Conservation (phyloP, 2,329 filamentous ascomycete genomes). For the Niveomyces coronatus region DNA sequence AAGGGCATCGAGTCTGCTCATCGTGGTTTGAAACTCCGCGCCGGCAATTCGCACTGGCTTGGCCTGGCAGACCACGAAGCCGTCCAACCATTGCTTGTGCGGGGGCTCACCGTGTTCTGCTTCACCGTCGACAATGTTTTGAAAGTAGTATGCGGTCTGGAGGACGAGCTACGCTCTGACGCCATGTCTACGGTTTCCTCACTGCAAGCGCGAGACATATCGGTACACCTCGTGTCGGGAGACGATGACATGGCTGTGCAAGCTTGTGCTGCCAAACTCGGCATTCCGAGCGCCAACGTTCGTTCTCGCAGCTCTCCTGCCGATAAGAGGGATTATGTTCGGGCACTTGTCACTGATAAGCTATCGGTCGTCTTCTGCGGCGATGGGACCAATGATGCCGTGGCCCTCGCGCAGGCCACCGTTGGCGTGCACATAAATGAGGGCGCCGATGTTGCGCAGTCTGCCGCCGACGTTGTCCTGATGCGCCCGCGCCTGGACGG, state of each 20-base stretch:
- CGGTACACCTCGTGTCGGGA: constrained; percentile 40
- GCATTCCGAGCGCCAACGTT: constrained; percentile 27
- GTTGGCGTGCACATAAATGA: constrained; percentile 60
- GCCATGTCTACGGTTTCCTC: constrained; percentile 23
- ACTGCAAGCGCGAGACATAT: constrained; percentile 28
- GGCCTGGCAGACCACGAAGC: constrained; percentile 18
- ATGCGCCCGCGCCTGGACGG: constrained; percentile 45
- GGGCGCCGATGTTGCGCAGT: constrained; percentile 53
- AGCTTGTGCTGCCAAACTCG: constrained; percentile 27
- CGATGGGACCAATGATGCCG: constrained; percentile 71
- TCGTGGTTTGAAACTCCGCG: constrained; percentile 24
- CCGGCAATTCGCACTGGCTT: constrained; percentile 43
- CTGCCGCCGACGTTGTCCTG: constrained; percentile 60
- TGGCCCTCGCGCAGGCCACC: constrained; percentile 58
- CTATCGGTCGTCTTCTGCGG: constrained; percentile 53
- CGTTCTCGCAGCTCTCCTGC: constrained; percentile 32
- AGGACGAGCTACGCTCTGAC: constrained; percentile 36
- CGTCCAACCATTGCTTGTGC: constrained; percentile 24
- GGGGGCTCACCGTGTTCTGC: constrained; percentile 36
- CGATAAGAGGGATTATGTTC: constrained; percentile 37
- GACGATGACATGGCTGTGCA: constrained; percentile 42
- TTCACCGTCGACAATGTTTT: constrained; percentile 29
- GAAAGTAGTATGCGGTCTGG: constrained; percentile 33
- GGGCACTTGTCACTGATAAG: constrained; percentile 20
- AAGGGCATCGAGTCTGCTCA: constrained; percentile 33